Evolutionary conservation across 352 stramenopile genomes (phyloP).

Genomic region (Phytophthora podocarpi): DNA sequence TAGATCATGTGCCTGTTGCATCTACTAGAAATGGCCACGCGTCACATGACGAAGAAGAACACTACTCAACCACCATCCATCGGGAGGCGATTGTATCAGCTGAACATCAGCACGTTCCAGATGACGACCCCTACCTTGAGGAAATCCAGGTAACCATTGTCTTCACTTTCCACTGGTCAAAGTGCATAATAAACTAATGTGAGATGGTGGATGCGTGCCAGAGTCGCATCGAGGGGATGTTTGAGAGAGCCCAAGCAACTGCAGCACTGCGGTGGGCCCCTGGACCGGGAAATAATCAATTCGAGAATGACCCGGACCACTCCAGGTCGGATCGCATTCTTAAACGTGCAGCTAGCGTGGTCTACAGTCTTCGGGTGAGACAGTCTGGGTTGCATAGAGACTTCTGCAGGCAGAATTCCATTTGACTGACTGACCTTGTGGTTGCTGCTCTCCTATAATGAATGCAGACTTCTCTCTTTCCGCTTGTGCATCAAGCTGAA

Average conservation of each 20-base stretch:
- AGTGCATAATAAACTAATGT: too few relatives aligned
- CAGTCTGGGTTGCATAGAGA: neutral
- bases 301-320: conserved; percentile 9
- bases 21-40: neutral
- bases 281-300: conserved; percentile 33
- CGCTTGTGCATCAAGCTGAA: conserved; percentile 59
- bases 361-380: conserved; percentile 55
- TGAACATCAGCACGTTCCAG: conserved; percentile 18
- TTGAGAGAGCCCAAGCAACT: conserved; percentile 41
- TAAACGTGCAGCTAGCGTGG: conserved; percentile 44
- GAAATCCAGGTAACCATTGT: conserved; percentile 44
- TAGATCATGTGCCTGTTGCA: neutral
- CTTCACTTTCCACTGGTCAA: neutral
- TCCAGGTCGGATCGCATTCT: conserved; percentile 41
- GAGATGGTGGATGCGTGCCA: too few relatives aligned
- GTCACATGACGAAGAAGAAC: neutral
- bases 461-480: conserved; percentile 51
- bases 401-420: too few relatives aligned
- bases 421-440: neutral
- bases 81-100: conserved; percentile 16
- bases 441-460: neutral
- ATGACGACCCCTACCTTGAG: conserved; percentile 44
- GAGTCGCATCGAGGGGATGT: conserved; percentile 55
- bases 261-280: conserved; percentile 26
- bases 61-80: conserved; percentile 7